phyloP scores from a whole-genome alignment of 495 filamentous ascomycete species.

The Trichoderma asperelloides region DNA sequence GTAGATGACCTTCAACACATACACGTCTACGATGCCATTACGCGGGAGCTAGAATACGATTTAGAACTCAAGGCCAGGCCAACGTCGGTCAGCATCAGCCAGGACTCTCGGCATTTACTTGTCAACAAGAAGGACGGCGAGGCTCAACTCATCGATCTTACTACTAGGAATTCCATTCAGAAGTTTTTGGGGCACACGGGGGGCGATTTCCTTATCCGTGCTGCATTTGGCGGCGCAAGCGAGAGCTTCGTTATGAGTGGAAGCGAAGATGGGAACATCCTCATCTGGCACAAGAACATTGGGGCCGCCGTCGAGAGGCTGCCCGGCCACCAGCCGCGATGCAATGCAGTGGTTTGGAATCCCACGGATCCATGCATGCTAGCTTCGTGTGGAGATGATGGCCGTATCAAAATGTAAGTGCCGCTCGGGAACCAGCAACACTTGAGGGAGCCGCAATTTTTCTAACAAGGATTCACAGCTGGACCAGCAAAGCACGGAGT shows the following conservation, averaged over 20 bases:
- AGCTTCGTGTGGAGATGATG: constrained; percentile 85
- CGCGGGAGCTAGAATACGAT: constrained; percentile 64
- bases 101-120: constrained; percentile 70
- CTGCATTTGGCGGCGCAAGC: constrained; percentile 75
- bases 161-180: constrained; percentile 60
- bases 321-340: constrained; percentile 63
- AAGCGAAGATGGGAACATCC: constrained; percentile 60
- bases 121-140: constrained; percentile 69
- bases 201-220: constrained; percentile 66
- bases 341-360: constrained; percentile 92
- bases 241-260: constrained; percentile 88
- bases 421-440: neutral
- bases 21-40: constrained; percentile 73
- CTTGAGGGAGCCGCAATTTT: neutral
- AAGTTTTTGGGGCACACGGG: constrained; percentile 66
- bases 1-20: constrained; percentile 62
- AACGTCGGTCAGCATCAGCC: constrained; percentile 72
- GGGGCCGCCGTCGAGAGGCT: constrained; percentile 66
- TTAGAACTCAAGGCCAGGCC: constrained; percentile 55
- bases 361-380: constrained; percentile 75
- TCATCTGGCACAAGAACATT: constrained; percentile 84
- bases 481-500: constrained; percentile 18
- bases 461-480: constrained; percentile 14
- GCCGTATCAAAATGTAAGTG: constrained; percentile 74
- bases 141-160: constrained; percentile 68